Base-by-base conservation (phyloP, 805 yeast genomes). In the Barnettozyma salicaria region DNA sequence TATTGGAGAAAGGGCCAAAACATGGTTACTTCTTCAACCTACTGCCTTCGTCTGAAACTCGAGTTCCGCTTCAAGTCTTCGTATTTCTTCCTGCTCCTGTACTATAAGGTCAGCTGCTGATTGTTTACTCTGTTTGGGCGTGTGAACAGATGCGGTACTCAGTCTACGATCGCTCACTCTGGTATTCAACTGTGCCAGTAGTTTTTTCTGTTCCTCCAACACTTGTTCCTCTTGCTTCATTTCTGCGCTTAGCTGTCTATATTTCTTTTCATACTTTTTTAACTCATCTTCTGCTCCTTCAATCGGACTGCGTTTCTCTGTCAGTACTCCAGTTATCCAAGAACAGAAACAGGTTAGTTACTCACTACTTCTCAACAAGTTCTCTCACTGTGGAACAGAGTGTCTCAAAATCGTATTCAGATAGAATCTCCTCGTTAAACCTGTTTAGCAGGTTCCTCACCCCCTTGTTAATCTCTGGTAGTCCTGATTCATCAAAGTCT, bases 61-160 rank as follows among this genome's bases (percentile, higher is more conserved):
- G 6, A 73, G 44, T 35, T 66, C 60, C 14, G 42, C 46, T 40
- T 74, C 74, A 25, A 77, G 52, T 16, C 51, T 52, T 30, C 44
- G 53, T 7, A 77, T 67, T 45, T 71, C 76, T 14, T 52, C 58
- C 44, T 69, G 74, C 42, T 72, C 80, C 25, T 54, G 54, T 5
- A 46, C 55, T 2, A 76, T 70, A 35, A 67, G 43, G 26, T 64
- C 70, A 18, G 62, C 63, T 7, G 65, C 60, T 28, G 61, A 60
- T 13, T 57, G 33, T 27, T 53, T 56, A 16, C 17, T 12, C 5
- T 28, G 36, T 7, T 23, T 12, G 23, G 16, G 43, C 52, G 31
- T 36, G 32, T 34, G 45, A 4, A 19, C n/a, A 18, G 21, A 19
- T 45, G 40, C 24, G 19, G 36, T 12, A 17, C 21, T 27, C 1